Base-by-base conservation (phyloP, 768 basidiomycete species). In the Coprinopsis marcescibilis region DNA sequence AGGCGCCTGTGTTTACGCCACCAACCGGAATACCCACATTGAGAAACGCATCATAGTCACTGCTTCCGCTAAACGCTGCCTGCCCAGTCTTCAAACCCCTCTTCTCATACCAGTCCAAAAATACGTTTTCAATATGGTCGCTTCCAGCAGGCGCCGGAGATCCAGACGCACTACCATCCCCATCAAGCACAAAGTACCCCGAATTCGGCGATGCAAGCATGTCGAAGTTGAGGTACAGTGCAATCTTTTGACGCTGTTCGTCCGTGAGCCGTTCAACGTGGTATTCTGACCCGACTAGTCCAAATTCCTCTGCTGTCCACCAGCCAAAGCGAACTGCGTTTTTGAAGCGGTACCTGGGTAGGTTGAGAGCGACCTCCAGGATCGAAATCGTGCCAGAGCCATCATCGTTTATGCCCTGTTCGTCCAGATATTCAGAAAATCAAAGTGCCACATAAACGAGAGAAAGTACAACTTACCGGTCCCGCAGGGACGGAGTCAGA, bases 161-260 rank as follows among this genome's bases (percentile, higher is more conserved):
- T 29, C 53, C 55, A 51, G 58, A 60, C 4, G 55, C 55, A 25
- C 54, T 57, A 39, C 61, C 63, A 46, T 65, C 58, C 11, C 60
- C 62, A 41, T 63, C 62, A 37, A 58, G 56, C 45, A 63, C 57
- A 36, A 59, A 59, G 50, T 57, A 55, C 7, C 52, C 59, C 25
- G 43, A 55, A 38, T 65, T 65, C 17, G 61, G 57, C 7, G 62
- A 63, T 7, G 64, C 64, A 21, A 61, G 58, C 64, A 65, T 65
- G 50, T 65, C 64, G 35, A 65, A 60, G 55, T 65, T 64, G 52
- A 64, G 61, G 48, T 65, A 63, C 10, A 63, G 57, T 15, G 60
- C 61, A 19, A 64, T 59, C 40, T 62, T 63, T 12, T 52, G 41
- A 12, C 55, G 53, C 42, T 62, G 59, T 6, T 52, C 54, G 3